Base-by-base conservation (phyloP, 805 yeast genomes). In the Saccharomycopsis fermentans region DNA sequence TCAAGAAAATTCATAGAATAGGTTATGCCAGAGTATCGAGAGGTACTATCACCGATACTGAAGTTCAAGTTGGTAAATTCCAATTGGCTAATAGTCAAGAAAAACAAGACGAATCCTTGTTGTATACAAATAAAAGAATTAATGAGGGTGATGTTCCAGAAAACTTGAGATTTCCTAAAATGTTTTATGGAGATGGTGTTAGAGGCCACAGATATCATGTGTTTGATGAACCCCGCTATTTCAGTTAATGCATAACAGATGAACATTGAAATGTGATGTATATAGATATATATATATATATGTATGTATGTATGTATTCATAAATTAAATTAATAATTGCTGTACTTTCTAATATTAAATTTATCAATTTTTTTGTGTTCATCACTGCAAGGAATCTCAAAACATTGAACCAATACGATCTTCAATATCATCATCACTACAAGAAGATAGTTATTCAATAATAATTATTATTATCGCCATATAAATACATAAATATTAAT, bases 1-100 rank as follows among this genome's bases (percentile, higher is more conserved):
- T 86, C 80, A 87, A 91, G 70, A 84, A 86, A 60, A 74, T 94
- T 71, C 85, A 82, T 69, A 86, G 96, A 71, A 82, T 86, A 0
- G 98, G 96, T 3, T 94, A 94, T 70, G 98, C 98, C 0, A 82
- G 99, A 70, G 86, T 94, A 48, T 84, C 95, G 52, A 81, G 99
- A 68, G 89, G 94, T 8, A 84, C 96, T 0, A 91, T 94, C 64
- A 94, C 99, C 0, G 99, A 94, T 69, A 94, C 99, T 1, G 99
- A 94, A 71, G 81, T 94, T 56, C 99, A 94, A 75, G 86, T 89
- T 21, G 99, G 96, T 54, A 91, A 94, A 70, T 94, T 94, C 76
- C 77, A 87, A 36, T 51, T 72, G 39, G 58, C 65, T 40, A 75
- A 80, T 43, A 77, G 77, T 36, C 70, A 69, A 39, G 69, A 69